Base-by-base conservation (phyloP, 2,329 filamentous ascomycete genomes). In the Aspergillus hiratsukae region DNA sequence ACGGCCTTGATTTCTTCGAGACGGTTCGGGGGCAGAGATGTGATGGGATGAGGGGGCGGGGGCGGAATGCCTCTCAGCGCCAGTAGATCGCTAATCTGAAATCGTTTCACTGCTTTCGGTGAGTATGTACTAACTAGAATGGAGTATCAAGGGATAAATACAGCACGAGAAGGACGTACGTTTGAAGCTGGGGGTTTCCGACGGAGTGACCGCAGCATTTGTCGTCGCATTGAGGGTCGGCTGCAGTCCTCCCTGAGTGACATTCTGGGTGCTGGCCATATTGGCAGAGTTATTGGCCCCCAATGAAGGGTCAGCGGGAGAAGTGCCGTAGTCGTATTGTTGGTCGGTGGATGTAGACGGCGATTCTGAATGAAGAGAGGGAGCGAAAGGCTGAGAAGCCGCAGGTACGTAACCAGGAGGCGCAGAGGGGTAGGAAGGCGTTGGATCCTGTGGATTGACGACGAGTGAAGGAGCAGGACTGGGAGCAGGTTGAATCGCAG, bases 81-180 rank as follows among this genome's bases (percentile, higher is more conserved):
- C 62, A 92, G 85, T 45, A 94, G 84, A 65, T 92, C 87, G 71
- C 87, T 83, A 67, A 94, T 85, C 68, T 83, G 85, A 74, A 91
- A 87, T 69, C 82, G 86, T 75, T 82, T 83, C 71, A 81, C 83
- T 84, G 72, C 61, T 72, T 59, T 59, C 64, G 62, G 5, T 28
- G n/a, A 41, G 37, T 23, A 48, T 40, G 17, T 40, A 49, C n/a
- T 14, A 14, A 49, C n/a, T 14, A 14, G 27, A 55, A 48, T 17
- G 8, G 14, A 10, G 49, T n/a, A 53, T 23, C 40, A 55, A 10
- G 29, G 19, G 54, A 53, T 23, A n/a, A 29, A 51, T 17, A 48
- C 6, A 28, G 21, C 9, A 14, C 9, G 49, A 43, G 50, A 40
- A 25, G 78, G 49, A 56, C 61, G 49, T 60, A 80, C 83, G 79